Conservation (phyloP, 2,329 filamentous ascomycete genomes). For the Tricladium varicosporioides region DNA sequence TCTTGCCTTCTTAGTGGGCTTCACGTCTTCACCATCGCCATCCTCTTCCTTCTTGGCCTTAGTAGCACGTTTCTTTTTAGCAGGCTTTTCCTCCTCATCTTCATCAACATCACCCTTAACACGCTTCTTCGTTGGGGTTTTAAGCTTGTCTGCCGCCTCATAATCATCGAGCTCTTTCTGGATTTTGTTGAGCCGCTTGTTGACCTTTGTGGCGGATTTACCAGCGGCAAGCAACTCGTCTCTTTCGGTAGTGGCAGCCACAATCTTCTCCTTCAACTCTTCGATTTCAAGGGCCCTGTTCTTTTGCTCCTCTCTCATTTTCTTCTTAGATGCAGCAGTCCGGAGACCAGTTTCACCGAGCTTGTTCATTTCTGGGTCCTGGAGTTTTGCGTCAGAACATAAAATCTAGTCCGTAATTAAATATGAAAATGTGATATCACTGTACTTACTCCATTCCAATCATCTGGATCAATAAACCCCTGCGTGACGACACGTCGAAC, state of each 20-base stretch:
- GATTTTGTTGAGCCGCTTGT: conserved; percentile 9
- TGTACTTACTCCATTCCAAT: conserved; percentile 84
- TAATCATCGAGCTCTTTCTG: conserved; percentile 9
- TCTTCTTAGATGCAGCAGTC: conserved; percentile 25
- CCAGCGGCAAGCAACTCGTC: conserved; percentile 2
- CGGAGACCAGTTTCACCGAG: conserved; percentile 30
- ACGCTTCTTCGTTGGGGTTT: conserved; percentile 7
- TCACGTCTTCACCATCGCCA: conserved; percentile 16
- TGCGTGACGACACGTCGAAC: conserved; percentile 68
- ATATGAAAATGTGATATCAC: too few species aligned
- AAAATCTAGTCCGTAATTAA: too few species aligned
- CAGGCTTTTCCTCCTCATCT: conserved; percentile 28
- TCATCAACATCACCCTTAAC: conserved; percentile 6
- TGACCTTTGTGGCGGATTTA: conserved; percentile 6
- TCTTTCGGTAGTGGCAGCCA: conserved; percentile 12
- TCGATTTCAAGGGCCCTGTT: conserved; percentile 9
- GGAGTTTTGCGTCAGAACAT: not conserved
- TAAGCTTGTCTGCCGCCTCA: not conserved
- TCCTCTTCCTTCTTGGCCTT: conserved; percentile 25
- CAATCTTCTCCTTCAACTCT: conserved; percentile 18
- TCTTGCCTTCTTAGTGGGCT: conserved; percentile 28
- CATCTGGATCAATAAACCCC: conserved; percentile 79
- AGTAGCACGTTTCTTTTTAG: conserved; percentile 39
- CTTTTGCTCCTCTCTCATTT: conserved; percentile 20
- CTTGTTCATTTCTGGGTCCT: conserved; percentile 36